Conservation (phyloP, 129 eudicot genomes). For the sunflower (Helianthus annuus) region DNA sequence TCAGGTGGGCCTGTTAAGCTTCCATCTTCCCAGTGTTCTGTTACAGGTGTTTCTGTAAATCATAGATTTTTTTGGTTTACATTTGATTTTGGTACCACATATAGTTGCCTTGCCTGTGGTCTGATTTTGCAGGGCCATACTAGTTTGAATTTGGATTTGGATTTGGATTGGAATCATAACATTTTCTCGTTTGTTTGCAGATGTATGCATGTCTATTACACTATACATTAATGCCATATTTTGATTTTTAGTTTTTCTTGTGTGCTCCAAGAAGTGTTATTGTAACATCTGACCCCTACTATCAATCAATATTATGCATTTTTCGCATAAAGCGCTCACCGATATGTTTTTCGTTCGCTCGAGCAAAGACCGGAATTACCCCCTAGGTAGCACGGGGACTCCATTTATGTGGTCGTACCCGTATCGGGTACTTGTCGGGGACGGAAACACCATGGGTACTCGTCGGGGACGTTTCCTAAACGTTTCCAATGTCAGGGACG, state of each 20-base stretch:
- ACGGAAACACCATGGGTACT: no score
- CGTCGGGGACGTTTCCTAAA: no score
- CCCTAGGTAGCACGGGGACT: no score
- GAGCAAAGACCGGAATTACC: no score
- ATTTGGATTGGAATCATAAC: constrained; percentile 10
- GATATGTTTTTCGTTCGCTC: no score
- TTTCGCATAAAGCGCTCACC: no score
- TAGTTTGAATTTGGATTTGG: constrained; percentile 29
- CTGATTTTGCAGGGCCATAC: constrained; percentile 32
- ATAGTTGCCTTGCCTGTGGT: constrained; percentile 21
- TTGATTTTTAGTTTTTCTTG: background rate
- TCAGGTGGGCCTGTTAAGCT: background rate
- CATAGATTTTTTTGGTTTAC: constrained; percentile 28
- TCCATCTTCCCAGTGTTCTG: background rate
- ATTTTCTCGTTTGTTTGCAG: constrained; percentile 28
- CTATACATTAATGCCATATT: constrained; percentile 21
- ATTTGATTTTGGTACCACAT: constrained; percentile 22
- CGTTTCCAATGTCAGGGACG: no score
- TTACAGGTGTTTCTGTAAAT: constrained; percentile 26
- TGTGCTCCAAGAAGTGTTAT: no score
- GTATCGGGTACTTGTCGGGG: no score
- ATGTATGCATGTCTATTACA: constrained; percentile 2
- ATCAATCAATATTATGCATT: no score
- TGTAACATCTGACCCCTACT: no score
- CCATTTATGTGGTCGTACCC: no score